Evolutionary conservation across 2,329 filamentous ascomycete species (phyloP).

Genomic region (Fusarium bulbicola): DNA sequence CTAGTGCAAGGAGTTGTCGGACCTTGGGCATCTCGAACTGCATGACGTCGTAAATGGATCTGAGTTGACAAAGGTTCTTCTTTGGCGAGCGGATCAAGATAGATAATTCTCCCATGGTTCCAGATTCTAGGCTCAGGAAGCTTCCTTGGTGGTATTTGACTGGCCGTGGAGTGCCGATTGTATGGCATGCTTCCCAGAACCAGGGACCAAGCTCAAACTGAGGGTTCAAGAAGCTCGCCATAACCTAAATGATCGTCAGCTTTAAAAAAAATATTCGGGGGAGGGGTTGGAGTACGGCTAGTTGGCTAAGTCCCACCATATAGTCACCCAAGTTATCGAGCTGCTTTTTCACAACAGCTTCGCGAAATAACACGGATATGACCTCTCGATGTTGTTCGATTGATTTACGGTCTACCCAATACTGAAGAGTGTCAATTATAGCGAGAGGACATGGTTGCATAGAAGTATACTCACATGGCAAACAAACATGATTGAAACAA

Average conservation of each 20-base stretch:
- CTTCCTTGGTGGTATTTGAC: conserved; percentile 22
- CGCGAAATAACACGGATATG: conserved; percentile 25
- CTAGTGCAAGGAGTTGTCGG: background rate
- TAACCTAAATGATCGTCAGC: background rate
- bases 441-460: accelerated
- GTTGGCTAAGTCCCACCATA: conserved; percentile 25
- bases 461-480: conserved; percentile 23
- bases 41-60: conserved; percentile 23
- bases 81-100: conserved; percentile 23
- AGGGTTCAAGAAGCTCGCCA: conserved; percentile 31
- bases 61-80: conserved; percentile 5
- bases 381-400: conserved; percentile 16
- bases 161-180: conserved; percentile 10
- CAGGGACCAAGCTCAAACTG: conserved; percentile 26
- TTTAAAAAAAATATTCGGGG: no score
- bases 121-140: conserved; percentile 26
- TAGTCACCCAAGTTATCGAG: conserved; percentile 23
- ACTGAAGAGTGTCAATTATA: background rate
- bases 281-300: conserved; percentile 14
- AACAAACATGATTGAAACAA: conserved; percentile 24
- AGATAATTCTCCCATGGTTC: conserved; percentile 15
- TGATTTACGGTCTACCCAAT: conserved; percentile 30
- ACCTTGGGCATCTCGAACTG: conserved; percentile 24
- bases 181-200: conserved; percentile 37
- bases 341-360: conserved; percentile 17